Percentiles rank a stretch among this genome's conserved stretches.
These are phyloP conservation scores for Bipolaris victoriae DNA, from an alignment of 2,329 filamentous ascomycete genomes.

Conservation along the genomic window DNA sequence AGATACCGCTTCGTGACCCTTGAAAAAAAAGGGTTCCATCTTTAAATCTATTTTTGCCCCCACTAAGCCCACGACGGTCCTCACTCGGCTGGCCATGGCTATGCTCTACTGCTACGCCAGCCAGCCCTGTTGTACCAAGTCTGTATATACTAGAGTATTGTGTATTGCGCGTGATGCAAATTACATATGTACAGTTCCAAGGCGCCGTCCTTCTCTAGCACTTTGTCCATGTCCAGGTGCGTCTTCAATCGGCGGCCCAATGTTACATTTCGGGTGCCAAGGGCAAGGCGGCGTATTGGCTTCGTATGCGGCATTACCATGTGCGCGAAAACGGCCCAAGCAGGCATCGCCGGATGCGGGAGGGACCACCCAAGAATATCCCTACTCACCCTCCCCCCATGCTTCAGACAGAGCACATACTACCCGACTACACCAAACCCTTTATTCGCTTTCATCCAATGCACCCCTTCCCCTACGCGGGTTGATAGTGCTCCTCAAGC, in stretches of 20 bases:
- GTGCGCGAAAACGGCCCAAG: neutral
- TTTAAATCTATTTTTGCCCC: constrained; percentile 20
- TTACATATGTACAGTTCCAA: neutral
- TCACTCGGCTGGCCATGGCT: neutral
- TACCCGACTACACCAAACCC: neutral
- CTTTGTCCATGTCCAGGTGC: neutral
- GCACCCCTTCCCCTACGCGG: neutral
- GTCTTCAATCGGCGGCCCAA: neutral
- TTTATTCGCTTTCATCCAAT: too few species aligned
- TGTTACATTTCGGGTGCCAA: constrained; percentile 9
- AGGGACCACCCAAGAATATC: neutral
- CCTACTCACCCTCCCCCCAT: neutral
- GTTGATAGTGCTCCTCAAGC: constrained; percentile 22
- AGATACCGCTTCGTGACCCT: constrained; percentile 8
- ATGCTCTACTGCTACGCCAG: neutral
- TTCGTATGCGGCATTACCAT: neutral
- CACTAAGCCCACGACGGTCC: neutral
- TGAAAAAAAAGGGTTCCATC: constrained; percentile 7
- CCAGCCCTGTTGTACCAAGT: too few species aligned
- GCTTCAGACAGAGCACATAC: neutral
- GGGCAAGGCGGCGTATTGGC: constrained; percentile 5
- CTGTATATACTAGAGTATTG: neutral
- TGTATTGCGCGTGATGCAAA: too few species aligned
- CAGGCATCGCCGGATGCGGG: neutral
- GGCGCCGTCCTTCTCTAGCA: neutral